Evolutionary conservation across 73 alveolate genomes (phyloP).

Genomic region (Blepharisma stoltei): DNA sequence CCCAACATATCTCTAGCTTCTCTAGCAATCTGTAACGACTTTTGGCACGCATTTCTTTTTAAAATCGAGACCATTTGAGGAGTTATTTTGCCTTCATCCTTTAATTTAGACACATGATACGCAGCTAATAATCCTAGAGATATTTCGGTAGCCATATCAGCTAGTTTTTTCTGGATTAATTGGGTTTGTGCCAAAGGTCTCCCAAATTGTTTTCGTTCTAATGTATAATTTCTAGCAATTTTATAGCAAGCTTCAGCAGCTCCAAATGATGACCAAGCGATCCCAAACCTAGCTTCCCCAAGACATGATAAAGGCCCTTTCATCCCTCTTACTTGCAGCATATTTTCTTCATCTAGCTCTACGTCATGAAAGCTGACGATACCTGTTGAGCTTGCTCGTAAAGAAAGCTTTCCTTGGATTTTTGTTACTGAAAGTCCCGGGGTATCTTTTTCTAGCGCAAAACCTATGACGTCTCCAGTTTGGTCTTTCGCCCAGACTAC

Average conservation of each 20-base stretch:
- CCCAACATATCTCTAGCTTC: conserved; percentile 87
- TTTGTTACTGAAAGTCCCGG: conserved; percentile 82
- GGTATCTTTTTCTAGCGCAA: conserved; percentile 68
- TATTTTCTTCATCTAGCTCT: conserved; percentile 62
- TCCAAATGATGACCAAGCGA: conserved; percentile 94
- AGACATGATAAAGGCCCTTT: conserved; percentile 93
- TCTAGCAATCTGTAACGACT: conserved; percentile 61
- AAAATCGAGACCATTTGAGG: conserved; percentile 77
- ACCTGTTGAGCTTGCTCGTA: conserved; percentile 87
- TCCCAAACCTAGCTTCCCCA: conserved; percentile 85
- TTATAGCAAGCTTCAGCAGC: conserved; percentile 94
- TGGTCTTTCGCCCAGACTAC: conserved; percentile 82
- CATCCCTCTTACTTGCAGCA: conserved; percentile 68
- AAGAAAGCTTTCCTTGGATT: conserved; percentile 82
- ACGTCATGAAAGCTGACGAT: conserved; percentile 81
- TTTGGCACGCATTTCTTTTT: conserved; percentile 69
- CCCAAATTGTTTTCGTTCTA: conserved; percentile 69
- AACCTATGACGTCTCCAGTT: conserved; percentile 76
- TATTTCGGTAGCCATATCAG: conserved; percentile 81
- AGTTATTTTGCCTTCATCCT: conserved; percentile 61
- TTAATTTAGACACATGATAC: conserved; percentile 54
- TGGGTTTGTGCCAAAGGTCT: conserved; percentile 69
- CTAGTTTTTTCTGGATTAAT: conserved; percentile 74
- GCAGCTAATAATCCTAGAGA: conserved; percentile 69
- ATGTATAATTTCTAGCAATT: conserved; percentile 62